phyloP scores from a whole-genome alignment of 2,329 filamentous ascomycete species.

The Talaromyces sp. region DNA sequence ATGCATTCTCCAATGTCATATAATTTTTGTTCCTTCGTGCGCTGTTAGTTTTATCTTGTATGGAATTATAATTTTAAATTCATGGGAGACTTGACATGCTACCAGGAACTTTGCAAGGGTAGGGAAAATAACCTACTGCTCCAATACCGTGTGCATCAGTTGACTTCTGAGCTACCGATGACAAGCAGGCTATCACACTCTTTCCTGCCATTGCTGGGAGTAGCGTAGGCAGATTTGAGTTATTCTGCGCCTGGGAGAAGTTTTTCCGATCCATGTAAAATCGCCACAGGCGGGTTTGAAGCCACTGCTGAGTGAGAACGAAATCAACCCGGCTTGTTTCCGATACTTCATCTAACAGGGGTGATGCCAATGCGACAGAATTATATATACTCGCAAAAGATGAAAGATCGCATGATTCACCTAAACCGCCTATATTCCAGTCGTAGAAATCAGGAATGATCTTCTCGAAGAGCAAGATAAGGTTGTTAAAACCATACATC shows the following conservation, averaged over 20 bases:
- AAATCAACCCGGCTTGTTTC: conserved; percentile 6
- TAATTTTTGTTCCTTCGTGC: conserved; percentile 6
- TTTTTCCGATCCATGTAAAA: not conserved
- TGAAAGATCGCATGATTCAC: not conserved
- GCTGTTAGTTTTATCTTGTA: not conserved
- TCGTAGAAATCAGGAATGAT: conserved; percentile 6
- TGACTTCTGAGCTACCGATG: conserved; percentile 9
- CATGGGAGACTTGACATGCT: no score
- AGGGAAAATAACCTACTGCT: not conserved
- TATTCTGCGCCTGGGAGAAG: not conserved
- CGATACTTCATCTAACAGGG: not conserved
- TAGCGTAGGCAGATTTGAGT: not conserved
- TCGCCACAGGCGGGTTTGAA: conserved; percentile 9
- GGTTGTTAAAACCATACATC: conserved; percentile 6
- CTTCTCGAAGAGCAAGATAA: not conserved
- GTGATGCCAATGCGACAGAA: not conserved
- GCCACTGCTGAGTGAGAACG: conserved; percentile 5
- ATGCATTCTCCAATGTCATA: conserved; percentile 5
- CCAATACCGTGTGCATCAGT: conserved; percentile 8
- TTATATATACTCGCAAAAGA: not conserved
- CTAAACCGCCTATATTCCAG: not conserved
- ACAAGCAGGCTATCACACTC: conserved; percentile 7
- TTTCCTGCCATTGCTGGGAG: not conserved
- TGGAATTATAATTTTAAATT: not conserved
- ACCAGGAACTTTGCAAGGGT: no score